Evolutionary conservation across 495 filamentous ascomycete species (phyloP).

Genomic region (Penicillium robsamsonii): DNA sequence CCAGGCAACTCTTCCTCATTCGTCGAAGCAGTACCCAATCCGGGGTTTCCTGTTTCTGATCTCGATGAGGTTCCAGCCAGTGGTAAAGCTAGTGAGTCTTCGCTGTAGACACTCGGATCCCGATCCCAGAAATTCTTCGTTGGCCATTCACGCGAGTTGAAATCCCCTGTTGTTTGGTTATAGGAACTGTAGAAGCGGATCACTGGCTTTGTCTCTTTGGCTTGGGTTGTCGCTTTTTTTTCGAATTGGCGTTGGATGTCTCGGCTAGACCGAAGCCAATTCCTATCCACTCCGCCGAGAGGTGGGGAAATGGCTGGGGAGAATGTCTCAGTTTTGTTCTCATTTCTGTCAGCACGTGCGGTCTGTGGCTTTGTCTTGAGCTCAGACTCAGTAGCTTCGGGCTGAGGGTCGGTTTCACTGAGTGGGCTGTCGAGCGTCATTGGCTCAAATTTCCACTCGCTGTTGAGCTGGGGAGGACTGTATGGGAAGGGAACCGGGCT

Average conservation of each 20-base stretch:
- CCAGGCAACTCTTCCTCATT: background rate
- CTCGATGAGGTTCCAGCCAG: background rate
- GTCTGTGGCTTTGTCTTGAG: background rate
- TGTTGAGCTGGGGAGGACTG: constrained; percentile 20
- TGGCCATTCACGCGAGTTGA: background rate
- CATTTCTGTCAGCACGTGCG: background rate
- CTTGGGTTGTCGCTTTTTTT: background rate
- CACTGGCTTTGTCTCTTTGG: background rate
- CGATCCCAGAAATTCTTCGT: constrained; percentile 3
- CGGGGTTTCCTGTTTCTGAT: background rate
- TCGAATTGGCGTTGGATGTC: constrained; percentile 9
- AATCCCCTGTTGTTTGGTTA: background rate
- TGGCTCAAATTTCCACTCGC: constrained; percentile 6
- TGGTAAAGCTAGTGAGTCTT: background rate
- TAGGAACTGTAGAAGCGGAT: constrained; percentile 3
- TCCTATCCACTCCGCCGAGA: constrained; percentile 16
- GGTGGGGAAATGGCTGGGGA: constrained; percentile 5
- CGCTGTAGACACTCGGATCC: background rate
- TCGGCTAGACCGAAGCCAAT: constrained; percentile 19
- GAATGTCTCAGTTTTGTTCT: background rate
- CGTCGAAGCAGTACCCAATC: background rate
- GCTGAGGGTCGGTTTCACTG: background rate
- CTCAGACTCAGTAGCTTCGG: background rate
- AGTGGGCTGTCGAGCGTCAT: background rate
- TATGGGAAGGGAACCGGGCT: constrained; percentile 23